phyloP scores from a whole-genome alignment of 1,284 basidiomycete genomes.

The Cutaneotrichosporon sp. region DNA sequence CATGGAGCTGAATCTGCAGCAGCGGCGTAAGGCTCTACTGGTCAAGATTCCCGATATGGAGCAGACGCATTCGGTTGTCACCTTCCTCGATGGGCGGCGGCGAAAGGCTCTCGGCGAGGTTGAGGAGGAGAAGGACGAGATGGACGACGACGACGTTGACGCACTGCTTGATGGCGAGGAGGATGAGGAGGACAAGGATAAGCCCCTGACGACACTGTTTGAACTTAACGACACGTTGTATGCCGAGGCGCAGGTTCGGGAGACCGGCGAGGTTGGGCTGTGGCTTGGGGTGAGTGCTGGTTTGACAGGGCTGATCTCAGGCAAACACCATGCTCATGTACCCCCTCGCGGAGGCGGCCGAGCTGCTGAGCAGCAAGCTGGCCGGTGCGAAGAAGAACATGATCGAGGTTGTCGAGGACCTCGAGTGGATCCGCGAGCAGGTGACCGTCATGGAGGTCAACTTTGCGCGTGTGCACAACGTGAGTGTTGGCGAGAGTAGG shows the following conservation, averaged over 20 bases:
- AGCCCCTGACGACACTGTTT: conserved; percentile 76
- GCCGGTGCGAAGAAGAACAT: conserved; percentile 68
- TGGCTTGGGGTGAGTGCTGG: conserved; percentile 84
- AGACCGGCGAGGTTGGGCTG: conserved; percentile 83
- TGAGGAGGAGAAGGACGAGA: conserved; percentile 47
- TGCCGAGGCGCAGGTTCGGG: conserved; percentile 82
- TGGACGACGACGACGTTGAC: conserved; percentile 41
- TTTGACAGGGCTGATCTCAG: conserved; percentile 54
- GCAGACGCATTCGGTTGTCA: conserved; percentile 88
- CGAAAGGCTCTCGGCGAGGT: conserved; percentile 45
- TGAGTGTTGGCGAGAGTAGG: conserved; percentile 29
- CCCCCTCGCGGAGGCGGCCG: conserved; percentile 75
- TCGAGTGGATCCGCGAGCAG: conserved; percentile 89
- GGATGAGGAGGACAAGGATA: conserved; percentile 50
- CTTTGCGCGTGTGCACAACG: conserved; percentile 90
- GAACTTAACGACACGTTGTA: conserved; percentile 95
- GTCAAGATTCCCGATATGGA: conserved; percentile 96
- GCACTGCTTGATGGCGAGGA: conserved; percentile 56
- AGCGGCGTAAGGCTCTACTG: conserved; percentile 74
- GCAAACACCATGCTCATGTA: conserved; percentile 99
- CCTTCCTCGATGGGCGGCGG: conserved; percentile 72
- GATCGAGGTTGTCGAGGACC: conserved; percentile 73
- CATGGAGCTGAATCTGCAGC: conserved; percentile 86
- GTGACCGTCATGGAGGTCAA: conserved; percentile 98
- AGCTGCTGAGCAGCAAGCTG: conserved; percentile 77